phyloP scores from a whole-genome alignment of 73 alveolate genomes.

The Breviolum minutum region DNA sequence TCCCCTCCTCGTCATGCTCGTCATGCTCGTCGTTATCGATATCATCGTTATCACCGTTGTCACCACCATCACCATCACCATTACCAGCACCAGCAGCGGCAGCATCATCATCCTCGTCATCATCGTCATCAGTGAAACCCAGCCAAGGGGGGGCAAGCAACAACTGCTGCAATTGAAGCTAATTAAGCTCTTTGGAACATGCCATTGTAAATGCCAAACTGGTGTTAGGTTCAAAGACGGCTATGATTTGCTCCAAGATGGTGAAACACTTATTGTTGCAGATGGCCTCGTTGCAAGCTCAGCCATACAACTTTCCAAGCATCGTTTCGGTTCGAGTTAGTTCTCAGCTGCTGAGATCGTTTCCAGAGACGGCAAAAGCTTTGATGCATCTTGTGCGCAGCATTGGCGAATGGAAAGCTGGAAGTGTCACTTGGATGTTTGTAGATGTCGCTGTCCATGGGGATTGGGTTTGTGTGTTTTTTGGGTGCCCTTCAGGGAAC shows the following conservation, averaged over 20 bases:
- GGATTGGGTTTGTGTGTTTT: too few relatives aligned
- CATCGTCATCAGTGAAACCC: too few relatives aligned
- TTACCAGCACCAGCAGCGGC: too few relatives aligned
- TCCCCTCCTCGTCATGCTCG: too few relatives aligned
- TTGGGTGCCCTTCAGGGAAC: too few relatives aligned
- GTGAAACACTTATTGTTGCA: constrained; percentile 52
- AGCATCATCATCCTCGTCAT: too few relatives aligned
- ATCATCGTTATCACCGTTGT: too few relatives aligned
- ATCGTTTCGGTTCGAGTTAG: not conserved
- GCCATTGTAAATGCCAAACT: not conserved
- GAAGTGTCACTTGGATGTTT: constrained; percentile 10
- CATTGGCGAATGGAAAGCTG: constrained; percentile 64
- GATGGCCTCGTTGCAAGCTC: constrained; percentile 35
- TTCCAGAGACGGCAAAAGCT: constrained; percentile 16
- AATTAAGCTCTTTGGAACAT: too few relatives aligned
- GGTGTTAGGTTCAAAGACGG: constrained; percentile 1
- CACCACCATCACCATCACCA: too few relatives aligned
- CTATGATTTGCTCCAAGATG: constrained; percentile 35
- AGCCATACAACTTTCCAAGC: not conserved
- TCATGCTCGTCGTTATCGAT: too few relatives aligned
- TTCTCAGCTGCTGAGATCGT: not conserved
- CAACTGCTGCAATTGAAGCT: too few relatives aligned
- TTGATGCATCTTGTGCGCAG: constrained; percentile 22
- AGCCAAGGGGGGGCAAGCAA: too few relatives aligned
- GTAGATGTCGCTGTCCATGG: not conserved